phyloP scores from a whole-genome alignment of 768 basidiomycete genomes.

The Mycena sanguinolenta region DNA sequence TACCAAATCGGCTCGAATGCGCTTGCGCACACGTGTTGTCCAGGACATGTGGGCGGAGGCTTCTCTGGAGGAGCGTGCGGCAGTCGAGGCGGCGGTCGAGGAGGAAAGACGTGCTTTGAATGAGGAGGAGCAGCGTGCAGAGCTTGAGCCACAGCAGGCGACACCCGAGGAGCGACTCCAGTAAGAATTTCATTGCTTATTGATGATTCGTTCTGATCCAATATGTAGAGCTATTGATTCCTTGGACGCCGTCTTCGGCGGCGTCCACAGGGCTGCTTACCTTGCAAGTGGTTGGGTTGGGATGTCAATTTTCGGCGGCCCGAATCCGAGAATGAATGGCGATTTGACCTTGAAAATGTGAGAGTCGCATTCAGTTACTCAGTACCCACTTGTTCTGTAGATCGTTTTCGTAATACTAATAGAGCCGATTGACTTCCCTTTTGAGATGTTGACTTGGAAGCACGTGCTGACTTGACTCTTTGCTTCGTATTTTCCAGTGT shows the following conservation, averaged over 20 bases:
- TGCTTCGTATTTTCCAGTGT: background rate
- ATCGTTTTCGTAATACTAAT: no score
- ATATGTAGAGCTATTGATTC: background rate
- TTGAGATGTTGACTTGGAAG: background rate
- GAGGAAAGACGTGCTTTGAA: background rate
- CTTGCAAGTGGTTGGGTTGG: background rate
- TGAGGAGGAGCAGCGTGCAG: background rate
- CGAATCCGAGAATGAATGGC: slow-evolving; percentile 6
- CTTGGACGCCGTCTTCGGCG: background rate
- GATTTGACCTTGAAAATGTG: slow-evolving; percentile 5
- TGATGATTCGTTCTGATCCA: background rate
- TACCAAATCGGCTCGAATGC: background rate
- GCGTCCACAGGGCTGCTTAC: background rate
- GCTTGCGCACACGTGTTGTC: slow-evolving; percentile 2
- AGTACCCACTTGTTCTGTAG: no score
- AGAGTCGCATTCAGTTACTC: no score
- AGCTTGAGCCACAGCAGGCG: background rate
- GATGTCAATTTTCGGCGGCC: background rate
- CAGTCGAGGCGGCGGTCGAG: background rate
- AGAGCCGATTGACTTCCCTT: background rate
- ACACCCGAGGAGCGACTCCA: background rate
- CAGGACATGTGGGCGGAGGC: background rate
- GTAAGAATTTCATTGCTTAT: background rate
- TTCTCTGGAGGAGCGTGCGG: background rate
- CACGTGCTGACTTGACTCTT: background rate